These are phyloP conservation scores for Paramecium tetraurelia DNA, from an alignment of 73 alveolate genomes.

Conservation along the genomic window DNA sequence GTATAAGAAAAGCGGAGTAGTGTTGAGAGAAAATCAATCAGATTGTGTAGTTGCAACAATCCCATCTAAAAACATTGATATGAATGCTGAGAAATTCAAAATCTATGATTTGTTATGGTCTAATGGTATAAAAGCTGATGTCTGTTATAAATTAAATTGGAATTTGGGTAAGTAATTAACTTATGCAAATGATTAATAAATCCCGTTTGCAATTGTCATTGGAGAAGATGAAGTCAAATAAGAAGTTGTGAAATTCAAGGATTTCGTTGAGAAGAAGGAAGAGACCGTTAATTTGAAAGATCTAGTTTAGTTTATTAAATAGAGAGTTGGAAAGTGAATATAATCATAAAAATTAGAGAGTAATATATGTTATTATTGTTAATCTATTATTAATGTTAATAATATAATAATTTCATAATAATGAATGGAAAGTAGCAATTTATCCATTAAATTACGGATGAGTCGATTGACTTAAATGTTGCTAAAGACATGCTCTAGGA, in stretches of 20 bases:
- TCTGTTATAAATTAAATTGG: slow-evolving; percentile 15
- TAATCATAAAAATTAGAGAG: neutral
- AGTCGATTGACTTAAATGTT: neutral
- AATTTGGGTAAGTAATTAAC: slow-evolving; percentile 21
- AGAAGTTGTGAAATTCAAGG: neutral
- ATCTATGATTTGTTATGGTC: slow-evolving; percentile 11
- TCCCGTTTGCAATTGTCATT: neutral
- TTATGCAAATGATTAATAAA: slow-evolving; percentile 10
- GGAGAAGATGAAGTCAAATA: slow-evolving; percentile 43
- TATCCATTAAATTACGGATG: neutral
- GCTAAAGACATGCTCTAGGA: neutral
- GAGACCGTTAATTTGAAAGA: neutral
- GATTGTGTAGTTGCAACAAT: neutral
- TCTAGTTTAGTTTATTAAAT: neutral
- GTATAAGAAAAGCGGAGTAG: neutral
- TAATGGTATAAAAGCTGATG: slow-evolving; percentile 15
- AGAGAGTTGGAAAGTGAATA: neutral
- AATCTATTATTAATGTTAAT: neutral
- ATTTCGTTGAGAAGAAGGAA: neutral
- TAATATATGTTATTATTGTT: too few relatives aligned
- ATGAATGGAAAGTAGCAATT: neutral
- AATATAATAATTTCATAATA: neutral
- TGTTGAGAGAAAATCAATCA: neutral
- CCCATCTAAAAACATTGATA: slow-evolving; percentile 4
- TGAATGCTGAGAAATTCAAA: neutral